These are phyloP conservation scores for Meyerozyma guilliermondii DNA, from an alignment of 1,139 yeast genomes.

Conservation along the genomic window DNA sequence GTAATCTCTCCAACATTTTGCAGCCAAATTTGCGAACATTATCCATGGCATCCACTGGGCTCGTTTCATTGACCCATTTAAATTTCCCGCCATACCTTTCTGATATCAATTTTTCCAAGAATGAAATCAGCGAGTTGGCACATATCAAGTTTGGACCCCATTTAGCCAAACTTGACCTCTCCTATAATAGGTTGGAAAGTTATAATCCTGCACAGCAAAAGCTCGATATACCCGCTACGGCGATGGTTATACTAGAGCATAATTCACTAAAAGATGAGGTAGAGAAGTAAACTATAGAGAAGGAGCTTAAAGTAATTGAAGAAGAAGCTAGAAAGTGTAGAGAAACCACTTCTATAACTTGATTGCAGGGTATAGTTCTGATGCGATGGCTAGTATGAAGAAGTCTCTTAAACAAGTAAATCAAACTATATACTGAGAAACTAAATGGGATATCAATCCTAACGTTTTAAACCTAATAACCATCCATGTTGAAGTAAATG, in stretches of 20 bases:
- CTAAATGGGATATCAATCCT: too few species aligned
- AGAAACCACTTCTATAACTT: too few species aligned
- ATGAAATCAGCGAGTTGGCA: slow-evolving; percentile 15
- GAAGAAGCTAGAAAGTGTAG: too few species aligned
- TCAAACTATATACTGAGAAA: too few species aligned
- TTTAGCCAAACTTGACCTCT: slow-evolving; percentile 12
- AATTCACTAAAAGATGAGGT: neutral
- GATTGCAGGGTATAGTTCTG: too few species aligned
- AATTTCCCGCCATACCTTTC: slow-evolving; percentile 14
- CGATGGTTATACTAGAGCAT: neutral
- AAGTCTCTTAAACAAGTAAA: too few species aligned
- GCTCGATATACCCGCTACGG: slow-evolving; percentile 5
- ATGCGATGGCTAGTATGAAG: too few species aligned
- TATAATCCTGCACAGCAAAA: slow-evolving; percentile 7
- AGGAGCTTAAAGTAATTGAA: too few species aligned
- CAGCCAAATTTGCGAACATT: slow-evolving; percentile 13
- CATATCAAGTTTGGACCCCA: slow-evolving; percentile 11
- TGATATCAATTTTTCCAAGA: slow-evolving; percentile 14
- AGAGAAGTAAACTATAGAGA: too few species aligned
- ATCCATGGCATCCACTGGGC: slow-evolving; percentile 19
- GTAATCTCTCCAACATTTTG: slow-evolving; percentile 16
- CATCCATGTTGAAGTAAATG: too few species aligned
- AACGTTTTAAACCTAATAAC: too few species aligned
- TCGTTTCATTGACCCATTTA: slow-evolving; percentile 14
- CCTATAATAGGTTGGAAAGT: slow-evolving; percentile 10